Base-by-base conservation (phyloP, 345 rosid genomes). In the Heritiera littoralis region DNA sequence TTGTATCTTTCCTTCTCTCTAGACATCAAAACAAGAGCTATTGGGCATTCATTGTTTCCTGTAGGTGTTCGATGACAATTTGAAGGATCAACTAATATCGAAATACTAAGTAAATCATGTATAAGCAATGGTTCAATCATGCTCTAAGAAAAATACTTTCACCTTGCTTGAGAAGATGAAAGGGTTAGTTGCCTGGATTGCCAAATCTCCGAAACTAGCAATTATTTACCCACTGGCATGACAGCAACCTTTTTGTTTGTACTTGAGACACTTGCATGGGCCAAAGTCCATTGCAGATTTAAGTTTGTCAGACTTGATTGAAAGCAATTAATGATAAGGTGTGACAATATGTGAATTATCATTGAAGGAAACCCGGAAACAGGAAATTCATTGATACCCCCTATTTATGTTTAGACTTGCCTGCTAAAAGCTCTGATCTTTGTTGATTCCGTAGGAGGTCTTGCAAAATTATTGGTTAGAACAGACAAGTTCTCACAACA, bases 211-310 rank as follows among this genome's bases (percentile, higher is more conserved):
- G 59, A 45, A 74, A 64, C 61, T 23, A 15, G 51, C 69, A 76
- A 65, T 80, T 56, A 73, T 78, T 56, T 72, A 78, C 48, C 23
- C 56, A 78, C 65, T 40, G 75, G 54, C 76, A 80, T 63, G 84
- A 83, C 66, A 78, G 77, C 82, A 28, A 76, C 73, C 18, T 30
- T 78, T 73, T 85, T 79, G 78, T 81, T 81, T 81, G 68, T 63
- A 83, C 56, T 77, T 72, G 63, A 76, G 81, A 81, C 66, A 76
- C 64, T 40, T 40, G 40, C 74, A 68, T 68, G 63, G 75, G 54
- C 58, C 80, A 52, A 73, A 66, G 63, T 32, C 35, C 49, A 79
- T 38, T 70, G 66, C 81, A 79, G 67, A 68, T 72, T 63, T 66
- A 49, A 20, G 46, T 48, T 72, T 14, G 32, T 64, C 80, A 69